phyloP scores from a whole-genome alignment of 2,329 filamentous ascomycete genomes.

The Fusarium sarcochroum region DNA sequence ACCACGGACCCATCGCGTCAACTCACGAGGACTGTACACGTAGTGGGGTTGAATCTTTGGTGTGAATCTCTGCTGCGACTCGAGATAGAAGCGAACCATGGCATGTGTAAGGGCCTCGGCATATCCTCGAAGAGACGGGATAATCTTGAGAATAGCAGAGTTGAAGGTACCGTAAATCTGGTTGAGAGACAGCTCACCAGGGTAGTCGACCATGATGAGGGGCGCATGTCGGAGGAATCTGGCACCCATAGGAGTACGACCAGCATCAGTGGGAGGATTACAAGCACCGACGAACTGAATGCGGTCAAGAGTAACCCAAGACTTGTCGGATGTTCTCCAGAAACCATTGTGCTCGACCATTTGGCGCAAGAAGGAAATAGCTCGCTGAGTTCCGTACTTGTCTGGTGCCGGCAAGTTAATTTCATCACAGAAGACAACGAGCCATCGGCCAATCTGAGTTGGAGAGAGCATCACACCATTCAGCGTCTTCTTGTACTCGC shows the following conservation, averaged over 20 bases:
- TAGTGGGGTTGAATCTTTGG: slow-evolving; percentile 98
- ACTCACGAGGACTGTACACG: slow-evolving; percentile 98
- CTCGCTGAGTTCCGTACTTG: slow-evolving; percentile 96
- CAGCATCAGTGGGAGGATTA: slow-evolving; percentile 97
- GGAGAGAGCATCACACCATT: slow-evolving; percentile 97
- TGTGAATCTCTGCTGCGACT: slow-evolving; percentile 95
- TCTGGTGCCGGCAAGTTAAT: slow-evolving; percentile 99
- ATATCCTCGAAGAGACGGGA: slow-evolving; percentile 94
- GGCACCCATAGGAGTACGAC: slow-evolving; percentile 92
- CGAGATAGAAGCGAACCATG: slow-evolving; percentile 97
- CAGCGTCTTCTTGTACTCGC: slow-evolving; percentile 98
- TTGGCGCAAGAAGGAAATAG: slow-evolving; percentile 96
- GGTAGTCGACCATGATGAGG: slow-evolving; percentile 99
- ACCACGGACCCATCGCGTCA: slow-evolving; percentile 97
- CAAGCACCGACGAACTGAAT: slow-evolving; percentile 99
- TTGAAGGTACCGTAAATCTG: slow-evolving; percentile 99
- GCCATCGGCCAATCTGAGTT: slow-evolving; percentile 96
- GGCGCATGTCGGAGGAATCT: slow-evolving; percentile 96
- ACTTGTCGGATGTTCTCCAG: slow-evolving; percentile 97
- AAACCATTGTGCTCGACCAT: slow-evolving; percentile 99
- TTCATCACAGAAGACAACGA: slow-evolving; percentile 99
- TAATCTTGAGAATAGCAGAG: slow-evolving; percentile 94
- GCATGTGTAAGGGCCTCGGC: slow-evolving; percentile 93
- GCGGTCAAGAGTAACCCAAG: slow-evolving; percentile 96
- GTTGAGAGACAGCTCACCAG: slow-evolving; percentile 91